Evolutionary conservation across 2,329 filamentous ascomycete species (phyloP).

Genomic region (Scedosporium boydii): DNA sequence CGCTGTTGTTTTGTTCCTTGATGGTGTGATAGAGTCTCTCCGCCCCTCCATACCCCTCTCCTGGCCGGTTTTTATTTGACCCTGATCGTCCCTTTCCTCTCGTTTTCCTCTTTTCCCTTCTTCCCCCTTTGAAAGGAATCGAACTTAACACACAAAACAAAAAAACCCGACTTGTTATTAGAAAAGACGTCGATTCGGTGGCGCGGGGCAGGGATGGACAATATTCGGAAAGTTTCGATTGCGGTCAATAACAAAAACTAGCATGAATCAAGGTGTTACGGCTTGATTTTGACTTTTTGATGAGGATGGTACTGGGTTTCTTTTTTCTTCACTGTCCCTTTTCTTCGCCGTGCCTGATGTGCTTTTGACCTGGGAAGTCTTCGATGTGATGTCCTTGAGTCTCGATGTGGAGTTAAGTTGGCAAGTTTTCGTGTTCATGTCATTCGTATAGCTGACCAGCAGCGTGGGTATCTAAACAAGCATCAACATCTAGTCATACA

Average conservation of each 20-base stretch:
- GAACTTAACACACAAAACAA: neutral
- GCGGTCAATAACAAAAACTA: constrained; percentile 3
- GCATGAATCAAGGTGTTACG: constrained; percentile 8
- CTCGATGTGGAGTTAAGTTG: too few relatives aligned
- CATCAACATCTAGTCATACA: too few relatives aligned
- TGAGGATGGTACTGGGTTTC: neutral
- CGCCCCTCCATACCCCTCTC: neutral
- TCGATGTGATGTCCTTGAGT: too few relatives aligned
- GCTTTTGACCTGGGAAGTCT: neutral
- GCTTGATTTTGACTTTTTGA: neutral
- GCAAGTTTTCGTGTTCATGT: too few relatives aligned
- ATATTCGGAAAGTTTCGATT: constrained; percentile 3
- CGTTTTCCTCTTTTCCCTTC: neutral
- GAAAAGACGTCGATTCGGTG: neutral
- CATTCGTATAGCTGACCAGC: too few relatives aligned
- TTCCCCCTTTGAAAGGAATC: neutral
- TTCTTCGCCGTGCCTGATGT: neutral
- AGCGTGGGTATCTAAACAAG: too few relatives aligned
- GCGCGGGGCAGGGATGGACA: neutral
- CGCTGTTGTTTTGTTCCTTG: neutral
- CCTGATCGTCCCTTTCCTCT: neutral
- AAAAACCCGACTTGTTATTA: neutral
- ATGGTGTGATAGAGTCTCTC: neutral
- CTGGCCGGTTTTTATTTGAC: too few relatives aligned
- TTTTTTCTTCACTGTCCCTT: neutral